These are phyloP conservation scores for Penium margaritaceum DNA, from an alignment of 139 green algal genomes.

Conservation along the genomic window DNA sequence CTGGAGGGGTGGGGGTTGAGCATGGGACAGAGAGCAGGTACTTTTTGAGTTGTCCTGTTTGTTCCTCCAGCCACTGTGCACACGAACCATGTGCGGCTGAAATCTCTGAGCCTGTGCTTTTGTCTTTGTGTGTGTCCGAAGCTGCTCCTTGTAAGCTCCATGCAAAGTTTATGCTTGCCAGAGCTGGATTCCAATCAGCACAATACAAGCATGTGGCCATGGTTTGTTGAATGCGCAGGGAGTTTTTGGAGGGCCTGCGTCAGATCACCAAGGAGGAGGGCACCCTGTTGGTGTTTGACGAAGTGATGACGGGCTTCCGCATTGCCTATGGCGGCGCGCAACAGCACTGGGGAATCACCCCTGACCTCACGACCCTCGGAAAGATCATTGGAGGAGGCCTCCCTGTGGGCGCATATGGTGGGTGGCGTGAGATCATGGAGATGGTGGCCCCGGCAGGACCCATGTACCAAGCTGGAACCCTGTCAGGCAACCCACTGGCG, in stretches of 20 bases:
- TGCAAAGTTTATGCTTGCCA: no score
- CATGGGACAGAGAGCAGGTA: no score
- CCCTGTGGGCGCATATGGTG: slow-evolving; percentile 94
- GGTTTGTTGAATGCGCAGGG: no score
- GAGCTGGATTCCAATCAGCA: no score
- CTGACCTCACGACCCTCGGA: slow-evolving; percentile 97
- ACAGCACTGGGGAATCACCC: slow-evolving; percentile 91
- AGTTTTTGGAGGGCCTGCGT: slow-evolving; percentile 76
- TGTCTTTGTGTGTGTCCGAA: no score
- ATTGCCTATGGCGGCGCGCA: slow-evolving; percentile 52
- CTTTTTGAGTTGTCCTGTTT: no score
- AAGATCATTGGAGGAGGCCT: slow-evolving; percentile 97
- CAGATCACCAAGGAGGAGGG: slow-evolving; percentile 76
- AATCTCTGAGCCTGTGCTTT: no score
- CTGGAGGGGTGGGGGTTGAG: no score
- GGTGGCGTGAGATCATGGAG: slow-evolving; percentile 92
- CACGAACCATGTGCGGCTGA: no score
- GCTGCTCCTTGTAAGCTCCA: no score
- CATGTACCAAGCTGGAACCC: slow-evolving; percentile 95
- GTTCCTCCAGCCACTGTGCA: no score
- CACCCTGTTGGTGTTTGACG: slow-evolving; percentile 93
- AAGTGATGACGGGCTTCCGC: slow-evolving; percentile 68
- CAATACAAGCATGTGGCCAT: no score
- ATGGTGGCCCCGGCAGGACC: slow-evolving; percentile 89
- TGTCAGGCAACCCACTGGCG: slow-evolving; percentile 94